Evolutionary conservation across 345 rosid genomes (phyloP), one percentile per base, ranked within the genome.

Genomic region (Lepidium didymum): DNA sequence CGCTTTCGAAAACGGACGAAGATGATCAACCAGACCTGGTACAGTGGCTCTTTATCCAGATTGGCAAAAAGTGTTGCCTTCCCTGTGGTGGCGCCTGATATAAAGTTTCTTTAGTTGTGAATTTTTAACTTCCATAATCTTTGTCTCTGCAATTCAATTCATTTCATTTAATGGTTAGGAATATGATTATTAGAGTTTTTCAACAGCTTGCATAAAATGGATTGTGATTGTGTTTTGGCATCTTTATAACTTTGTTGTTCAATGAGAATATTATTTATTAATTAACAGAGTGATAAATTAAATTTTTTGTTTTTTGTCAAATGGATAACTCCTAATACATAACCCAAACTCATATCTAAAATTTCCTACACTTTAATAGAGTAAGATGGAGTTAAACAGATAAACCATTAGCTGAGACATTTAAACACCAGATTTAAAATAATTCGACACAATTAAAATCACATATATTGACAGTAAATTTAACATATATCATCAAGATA

Each of bases 61-160:
- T 90, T 50, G 94, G 84, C 50, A 82, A 50, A 69, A 80, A 78
- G 71, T 93, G 98, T 78, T 84, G 92, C 71, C 81, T 67, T 60
- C 79, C 73, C 16, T 83, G 91, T 77, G 70, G 82, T 56, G 67
- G 80, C 29, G 70, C 58, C 42, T 55, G 65, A 63, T 78, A 53
- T 80, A 67, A 45, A 56, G 16, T 8, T 13, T 59, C 31, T 69
- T 56, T 66, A 10, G 15, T 27, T 25, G 56, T 74, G 10, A 25
- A 25, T 25, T 49, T 54, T 54, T 41, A 15, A n/a, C 27, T 57
- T 49, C 42, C 40, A 43, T 40, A 8, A 60, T 56, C 58, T 36
- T 35, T 58, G 46, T 50, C 43, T 59, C 6, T 56, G 56, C 64
- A 40, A 72, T 60, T 79, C 82, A 36, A 42, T 84, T 84, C 78